phyloP scores from a whole-genome alignment of 1,284 basidiomycete species.

The Ceratobasidium sp. region DNA sequence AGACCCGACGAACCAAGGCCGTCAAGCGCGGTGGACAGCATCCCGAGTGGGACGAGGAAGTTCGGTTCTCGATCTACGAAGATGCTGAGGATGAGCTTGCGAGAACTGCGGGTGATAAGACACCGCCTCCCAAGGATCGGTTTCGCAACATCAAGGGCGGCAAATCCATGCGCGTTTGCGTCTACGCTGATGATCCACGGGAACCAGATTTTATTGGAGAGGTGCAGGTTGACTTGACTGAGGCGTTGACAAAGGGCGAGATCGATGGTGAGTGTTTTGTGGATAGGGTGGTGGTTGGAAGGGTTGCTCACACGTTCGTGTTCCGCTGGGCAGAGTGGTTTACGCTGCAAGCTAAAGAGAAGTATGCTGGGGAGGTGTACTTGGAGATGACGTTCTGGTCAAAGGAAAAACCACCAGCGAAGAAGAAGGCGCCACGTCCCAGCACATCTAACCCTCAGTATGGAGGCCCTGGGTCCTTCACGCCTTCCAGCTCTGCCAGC shows the following conservation, averaged over 20 bases:
- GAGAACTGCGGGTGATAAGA: slow-evolving; percentile 61
- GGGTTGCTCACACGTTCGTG: slow-evolving; percentile 38
- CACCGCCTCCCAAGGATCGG: slow-evolving; percentile 66
- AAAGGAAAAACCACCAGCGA: slow-evolving; percentile 80
- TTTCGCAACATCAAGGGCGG: slow-evolving; percentile 69
- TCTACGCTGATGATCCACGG: slow-evolving; percentile 94
- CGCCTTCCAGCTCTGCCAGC: slow-evolving; percentile 62
- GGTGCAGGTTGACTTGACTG: slow-evolving; percentile 84
- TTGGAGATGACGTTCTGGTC: slow-evolving; percentile 96
- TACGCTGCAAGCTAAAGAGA: slow-evolving; percentile 85
- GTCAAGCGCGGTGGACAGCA: slow-evolving; percentile 98
- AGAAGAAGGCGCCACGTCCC: slow-evolving; percentile 66
- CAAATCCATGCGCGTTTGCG: slow-evolving; percentile 81
- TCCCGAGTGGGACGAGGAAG: slow-evolving; percentile 98
- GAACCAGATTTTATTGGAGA: slow-evolving; percentile 98
- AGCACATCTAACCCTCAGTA: slow-evolving; percentile 69
- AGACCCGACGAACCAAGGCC: slow-evolving; percentile 86
- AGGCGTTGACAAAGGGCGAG: slow-evolving; percentile 93
- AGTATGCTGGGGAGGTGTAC: slow-evolving; percentile 93
- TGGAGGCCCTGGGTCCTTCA: slow-evolving; percentile 78
- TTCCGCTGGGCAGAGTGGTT: slow-evolving; percentile 83
- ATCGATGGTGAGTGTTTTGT: slow-evolving; percentile 83
- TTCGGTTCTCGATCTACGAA: slow-evolving; percentile 91
- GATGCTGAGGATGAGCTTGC: slow-evolving; percentile 75
- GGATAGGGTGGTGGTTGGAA: not conserved